These are phyloP conservation scores for Arxiozyma slooffiae DNA, from an alignment of 1,139 yeast species.

Conservation along the genomic window DNA sequence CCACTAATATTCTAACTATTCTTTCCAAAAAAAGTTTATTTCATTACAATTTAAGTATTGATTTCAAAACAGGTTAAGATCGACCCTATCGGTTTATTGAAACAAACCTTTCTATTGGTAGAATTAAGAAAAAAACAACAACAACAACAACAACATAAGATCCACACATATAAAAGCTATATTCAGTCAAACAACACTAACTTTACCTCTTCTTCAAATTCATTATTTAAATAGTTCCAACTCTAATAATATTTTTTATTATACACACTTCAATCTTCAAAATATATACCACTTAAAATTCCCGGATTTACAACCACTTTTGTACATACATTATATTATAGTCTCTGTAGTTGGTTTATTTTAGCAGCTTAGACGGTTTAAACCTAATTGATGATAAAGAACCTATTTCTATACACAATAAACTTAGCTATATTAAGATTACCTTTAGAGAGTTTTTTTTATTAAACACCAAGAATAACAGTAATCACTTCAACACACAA, in stretches of 20 bases:
- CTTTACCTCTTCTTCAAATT: neutral
- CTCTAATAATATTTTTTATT: no score
- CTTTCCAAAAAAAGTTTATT: no score
- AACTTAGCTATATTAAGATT: neutral
- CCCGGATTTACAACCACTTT: neutral
- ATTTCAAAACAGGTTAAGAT: neutral
- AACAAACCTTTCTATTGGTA: neutral
- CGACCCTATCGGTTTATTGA: neutral
- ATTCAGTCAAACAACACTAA: neutral
- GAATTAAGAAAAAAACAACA: no score
- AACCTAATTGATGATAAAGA: no score
- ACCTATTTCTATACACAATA: no score
- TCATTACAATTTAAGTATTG: no score
- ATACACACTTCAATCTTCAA: neutral
- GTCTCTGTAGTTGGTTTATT: slow-evolving; percentile 9
- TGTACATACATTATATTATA: slow-evolving; percentile 15
- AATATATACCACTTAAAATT: neutral
- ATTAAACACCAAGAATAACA: neutral
- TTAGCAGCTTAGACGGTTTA: neutral
- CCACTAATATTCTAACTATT: no score
- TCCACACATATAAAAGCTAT: neutral
- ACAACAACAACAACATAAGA: no score
- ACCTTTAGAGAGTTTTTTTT: neutral
- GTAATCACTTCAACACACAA: neutral
- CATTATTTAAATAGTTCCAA: no score